Percentiles rank a stretch among this genome's conserved stretches.
Conservation (phyloP, 768 basidiomycete genomes). For the Suillus lakei region DNA sequence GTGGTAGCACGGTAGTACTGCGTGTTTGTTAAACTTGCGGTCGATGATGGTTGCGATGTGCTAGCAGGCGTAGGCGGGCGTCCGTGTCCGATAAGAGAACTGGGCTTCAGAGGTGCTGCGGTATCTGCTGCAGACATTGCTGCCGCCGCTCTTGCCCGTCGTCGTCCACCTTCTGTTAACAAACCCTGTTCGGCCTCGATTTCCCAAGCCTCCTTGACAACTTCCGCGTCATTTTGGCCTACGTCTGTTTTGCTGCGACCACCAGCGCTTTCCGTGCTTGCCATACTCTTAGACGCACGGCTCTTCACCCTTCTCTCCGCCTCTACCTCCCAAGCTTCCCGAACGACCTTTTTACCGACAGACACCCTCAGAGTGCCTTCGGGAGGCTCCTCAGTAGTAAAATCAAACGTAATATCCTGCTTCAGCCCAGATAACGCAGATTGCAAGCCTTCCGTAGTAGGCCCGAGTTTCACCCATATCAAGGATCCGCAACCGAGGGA, state of each 20-base stretch:
- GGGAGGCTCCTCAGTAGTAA: conserved; percentile 56
- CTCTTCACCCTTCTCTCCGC: conserved; percentile 57
- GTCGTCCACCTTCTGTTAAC: conserved; percentile 72
- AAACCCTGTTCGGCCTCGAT: conserved; percentile 78
- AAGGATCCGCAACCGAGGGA: conserved; percentile 58
- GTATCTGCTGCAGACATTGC: conserved; percentile 33
- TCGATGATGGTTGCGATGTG: conserved; percentile 22
- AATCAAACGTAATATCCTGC: conserved; percentile 58
- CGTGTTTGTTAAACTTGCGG: conserved; percentile 47
- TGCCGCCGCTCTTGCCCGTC: conserved; percentile 63
- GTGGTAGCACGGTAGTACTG: conserved; percentile 63
- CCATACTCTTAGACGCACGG: conserved; percentile 40
- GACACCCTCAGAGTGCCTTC: conserved; percentile 58
- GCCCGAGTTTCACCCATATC: conserved; percentile 72
- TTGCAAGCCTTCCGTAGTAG: conserved; percentile 50
- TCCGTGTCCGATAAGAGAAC: conserved; percentile 24
- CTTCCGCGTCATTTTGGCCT: conserved; percentile 26
- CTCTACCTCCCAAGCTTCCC: conserved; percentile 83
- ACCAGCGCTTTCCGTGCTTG: conserved; percentile 16
- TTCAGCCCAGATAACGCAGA: conserved; percentile 50
- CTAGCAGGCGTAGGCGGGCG: conserved; percentile 33
- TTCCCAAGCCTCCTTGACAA: conserved; percentile 77
- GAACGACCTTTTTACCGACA: conserved; percentile 71
- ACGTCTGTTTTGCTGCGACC: conserved; percentile 1
- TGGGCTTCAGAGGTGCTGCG: conserved; percentile 18